Evolutionary conservation across 306 rosid genomes (phyloP).

Genomic region (Astragalus membranaceus): DNA sequence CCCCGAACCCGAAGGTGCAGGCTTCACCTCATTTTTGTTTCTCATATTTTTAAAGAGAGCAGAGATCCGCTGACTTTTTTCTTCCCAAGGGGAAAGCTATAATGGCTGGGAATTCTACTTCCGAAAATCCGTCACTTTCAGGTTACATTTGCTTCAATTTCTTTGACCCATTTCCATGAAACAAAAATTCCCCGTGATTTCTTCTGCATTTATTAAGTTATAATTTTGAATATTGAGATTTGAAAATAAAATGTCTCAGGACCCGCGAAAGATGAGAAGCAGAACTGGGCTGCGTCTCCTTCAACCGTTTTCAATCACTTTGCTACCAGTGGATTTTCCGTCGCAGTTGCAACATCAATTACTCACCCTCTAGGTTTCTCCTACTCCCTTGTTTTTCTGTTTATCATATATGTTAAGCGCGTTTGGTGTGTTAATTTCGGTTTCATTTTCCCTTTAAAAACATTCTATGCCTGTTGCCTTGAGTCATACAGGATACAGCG

Average conservation of each 20-base stretch:
- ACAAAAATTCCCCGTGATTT: background rate
- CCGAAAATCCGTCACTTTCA: constrained; percentile 31
- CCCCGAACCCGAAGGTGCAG: background rate
- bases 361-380: constrained; percentile 76
- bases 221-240: background rate
- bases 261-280: constrained; percentile 32
- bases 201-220: background rate
- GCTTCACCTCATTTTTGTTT: background rate
- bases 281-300: constrained; percentile 56
- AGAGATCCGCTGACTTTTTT: constrained; percentile 1
- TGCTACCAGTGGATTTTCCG: constrained; percentile 76
- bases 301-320: constrained; percentile 58
- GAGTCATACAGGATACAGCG: too few relatives aligned
- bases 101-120: constrained; percentile 39
- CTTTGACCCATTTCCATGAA: background rate
- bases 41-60: background rate
- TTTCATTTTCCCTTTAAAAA: too few relatives aligned
- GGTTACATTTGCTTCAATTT: constrained; percentile 24
- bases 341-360: constrained; percentile 67
- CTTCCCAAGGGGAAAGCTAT: background rate
- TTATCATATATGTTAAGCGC: too few relatives aligned
- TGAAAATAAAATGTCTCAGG: constrained; percentile 26
- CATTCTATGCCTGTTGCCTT: too few relatives aligned
- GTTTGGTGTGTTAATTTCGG: too few relatives aligned
- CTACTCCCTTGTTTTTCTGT: background rate